These are phyloP conservation scores for Saccharum hybrid DNA, from an alignment of 202 grass and related monocot genomes.

Conservation along the genomic window DNA sequence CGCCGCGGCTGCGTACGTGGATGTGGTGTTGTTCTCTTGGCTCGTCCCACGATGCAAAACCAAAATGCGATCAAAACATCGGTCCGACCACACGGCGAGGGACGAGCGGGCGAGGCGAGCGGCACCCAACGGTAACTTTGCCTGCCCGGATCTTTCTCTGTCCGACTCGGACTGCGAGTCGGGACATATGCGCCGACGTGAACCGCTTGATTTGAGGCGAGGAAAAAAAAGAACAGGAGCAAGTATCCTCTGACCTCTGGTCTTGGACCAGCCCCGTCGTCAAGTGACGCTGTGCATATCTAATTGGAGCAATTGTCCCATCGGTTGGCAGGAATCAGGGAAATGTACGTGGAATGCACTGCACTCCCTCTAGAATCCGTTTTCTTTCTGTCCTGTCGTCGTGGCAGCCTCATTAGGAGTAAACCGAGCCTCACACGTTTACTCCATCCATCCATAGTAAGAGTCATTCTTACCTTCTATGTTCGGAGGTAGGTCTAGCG, in stretches of 20 bases:
- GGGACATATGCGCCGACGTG: slow-evolving; percentile 32
- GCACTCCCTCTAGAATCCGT: neutral
- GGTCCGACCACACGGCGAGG: slow-evolving; percentile 7
- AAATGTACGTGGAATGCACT: neutral
- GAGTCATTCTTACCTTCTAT: no score
- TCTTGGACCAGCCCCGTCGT: slow-evolving; percentile 16
- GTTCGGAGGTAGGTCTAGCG: no score
- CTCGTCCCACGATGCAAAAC: slow-evolving; percentile 1
- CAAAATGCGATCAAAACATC: neutral
- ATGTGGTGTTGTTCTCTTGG: no score
- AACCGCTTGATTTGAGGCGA: neutral
- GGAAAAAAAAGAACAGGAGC: neutral
- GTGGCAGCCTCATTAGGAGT: neutral
- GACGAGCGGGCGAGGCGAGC: neutral
- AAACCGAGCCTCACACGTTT: neutral
- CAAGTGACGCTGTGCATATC: slow-evolving; percentile 37
- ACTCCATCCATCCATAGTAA: no score
- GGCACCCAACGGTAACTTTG: slow-evolving; percentile 80
- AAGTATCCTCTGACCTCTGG: slow-evolving; percentile 33
- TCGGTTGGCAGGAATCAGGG: slow-evolving; percentile 28
- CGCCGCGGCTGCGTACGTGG: neutral
- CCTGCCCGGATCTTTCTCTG: neutral
- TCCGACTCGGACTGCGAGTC: slow-evolving; percentile 1
- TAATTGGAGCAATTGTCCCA: slow-evolving; percentile 41
- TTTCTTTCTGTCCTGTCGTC: neutral